Percentiles rank a stretch among this genome's conserved stretches.
These are phyloP conservation scores for Capronia americana DNA, from an alignment of 2,329 filamentous ascomycete species.

Conservation along the genomic window DNA sequence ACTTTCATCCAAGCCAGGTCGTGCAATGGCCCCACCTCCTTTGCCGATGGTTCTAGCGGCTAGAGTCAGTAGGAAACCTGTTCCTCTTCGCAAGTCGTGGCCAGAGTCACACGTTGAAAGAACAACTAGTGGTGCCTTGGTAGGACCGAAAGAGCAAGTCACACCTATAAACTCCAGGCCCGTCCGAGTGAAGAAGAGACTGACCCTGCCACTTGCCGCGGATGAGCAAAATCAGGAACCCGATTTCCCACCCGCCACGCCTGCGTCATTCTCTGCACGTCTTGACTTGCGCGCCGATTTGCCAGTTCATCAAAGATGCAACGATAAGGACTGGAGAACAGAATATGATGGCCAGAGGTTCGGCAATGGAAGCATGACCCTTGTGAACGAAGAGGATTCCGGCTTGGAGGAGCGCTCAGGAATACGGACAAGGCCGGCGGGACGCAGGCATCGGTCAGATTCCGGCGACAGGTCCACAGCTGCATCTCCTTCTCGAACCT, in stretches of 20 bases:
- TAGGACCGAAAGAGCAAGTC: not conserved
- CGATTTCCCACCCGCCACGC: constrained; percentile 23
- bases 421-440: constrained; percentile 15
- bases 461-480: constrained; percentile 17
- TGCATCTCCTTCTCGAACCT: constrained; percentile 13
- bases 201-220: not conserved
- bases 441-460: constrained; percentile 19
- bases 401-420: constrained; percentile 12
- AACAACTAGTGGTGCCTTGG: not conserved
- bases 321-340: constrained; percentile 1
- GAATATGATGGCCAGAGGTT: not conserved
- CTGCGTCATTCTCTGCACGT: constrained; percentile 29
- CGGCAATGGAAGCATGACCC: constrained; percentile 24
- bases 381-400: constrained; percentile 24
- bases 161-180: constrained; percentile 8
- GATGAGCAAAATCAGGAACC: constrained; percentile 1
- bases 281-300: constrained; percentile 13
- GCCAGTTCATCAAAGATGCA: not conserved
- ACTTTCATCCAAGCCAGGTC: not conserved
- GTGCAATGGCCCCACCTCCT: constrained; percentile 19
- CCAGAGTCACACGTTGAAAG: not conserved
- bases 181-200: constrained; percentile 26
- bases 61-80: not conserved
- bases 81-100: constrained; percentile 11
- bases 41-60: not conserved